Evolutionary conservation across 2,329 filamentous ascomycete genomes (phyloP).

Genomic region (Fulvia fulva): DNA sequence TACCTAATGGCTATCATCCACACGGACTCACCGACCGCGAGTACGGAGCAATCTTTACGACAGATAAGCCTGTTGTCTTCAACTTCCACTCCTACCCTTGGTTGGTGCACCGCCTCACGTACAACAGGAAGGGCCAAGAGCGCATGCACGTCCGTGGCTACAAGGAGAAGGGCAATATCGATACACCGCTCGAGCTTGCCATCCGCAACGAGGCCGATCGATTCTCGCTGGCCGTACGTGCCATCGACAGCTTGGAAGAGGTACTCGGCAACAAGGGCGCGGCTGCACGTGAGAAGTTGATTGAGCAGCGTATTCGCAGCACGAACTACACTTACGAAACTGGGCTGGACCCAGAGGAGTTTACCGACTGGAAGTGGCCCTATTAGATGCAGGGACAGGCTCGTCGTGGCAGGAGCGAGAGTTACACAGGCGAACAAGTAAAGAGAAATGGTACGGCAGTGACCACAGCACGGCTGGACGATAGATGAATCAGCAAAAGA

Average conservation of each 20-base stretch:
- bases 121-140: slow-evolving; percentile 65
- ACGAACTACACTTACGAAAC: slow-evolving; percentile 64
- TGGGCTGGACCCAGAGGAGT: slow-evolving; percentile 64
- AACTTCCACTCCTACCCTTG: slow-evolving; percentile 83
- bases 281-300: slow-evolving; percentile 59
- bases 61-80: slow-evolving; percentile 69
- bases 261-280: slow-evolving; percentile 61
- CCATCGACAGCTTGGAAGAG: slow-evolving; percentile 63
- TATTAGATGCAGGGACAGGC: slow-evolving; percentile 19
- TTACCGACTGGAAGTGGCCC: slow-evolving; percentile 66
- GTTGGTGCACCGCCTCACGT: slow-evolving; percentile 72
- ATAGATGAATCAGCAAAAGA: neutral
- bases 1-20: slow-evolving; percentile 65
- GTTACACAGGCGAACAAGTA: neutral
- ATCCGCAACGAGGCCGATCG: slow-evolving; percentile 75
- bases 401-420: neutral
- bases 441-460: neutral
- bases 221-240: slow-evolving; percentile 72
- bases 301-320: slow-evolving; percentile 61
- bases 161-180: slow-evolving; percentile 79
- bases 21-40: slow-evolving; percentile 66
- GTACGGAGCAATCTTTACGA: slow-evolving; percentile 68
- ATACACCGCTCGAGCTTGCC: slow-evolving; percentile 73
- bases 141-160: slow-evolving; percentile 75
- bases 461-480: neutral